phyloP scores from a whole-genome alignment of 179 eudicot genomes.

The Actinidia arguta region DNA sequence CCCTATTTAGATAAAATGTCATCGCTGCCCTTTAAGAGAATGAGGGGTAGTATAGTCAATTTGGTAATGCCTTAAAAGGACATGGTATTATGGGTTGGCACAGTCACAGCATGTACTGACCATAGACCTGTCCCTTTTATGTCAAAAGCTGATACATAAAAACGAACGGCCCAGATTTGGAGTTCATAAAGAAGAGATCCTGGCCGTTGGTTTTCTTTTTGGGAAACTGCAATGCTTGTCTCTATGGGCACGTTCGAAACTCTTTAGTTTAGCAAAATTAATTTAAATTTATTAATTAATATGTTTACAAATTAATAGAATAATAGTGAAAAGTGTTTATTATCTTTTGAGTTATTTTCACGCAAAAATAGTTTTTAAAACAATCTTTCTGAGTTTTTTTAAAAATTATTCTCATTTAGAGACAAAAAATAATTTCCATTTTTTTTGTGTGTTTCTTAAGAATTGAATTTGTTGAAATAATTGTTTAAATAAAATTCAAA shows the following conservation, averaged over 20 bases:
- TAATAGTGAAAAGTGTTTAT: no score
- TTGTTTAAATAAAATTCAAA: no score
- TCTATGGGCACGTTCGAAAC: not conserved
- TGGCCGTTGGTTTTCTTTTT: not conserved
- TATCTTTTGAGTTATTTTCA: no score
- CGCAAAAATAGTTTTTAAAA: no score
- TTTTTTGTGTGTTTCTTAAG: no score
- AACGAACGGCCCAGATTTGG: conserved; percentile 6
- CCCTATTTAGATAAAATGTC: no score
- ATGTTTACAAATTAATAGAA: not conserved
- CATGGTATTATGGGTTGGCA: conserved; percentile 41
- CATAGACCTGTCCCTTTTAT: conserved; percentile 38
- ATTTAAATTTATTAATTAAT: no score
- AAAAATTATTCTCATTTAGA: no score
- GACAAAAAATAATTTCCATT: no score
- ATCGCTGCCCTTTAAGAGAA: no score
- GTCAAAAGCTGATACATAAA: conserved; percentile 26
- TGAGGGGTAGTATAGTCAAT: conserved; percentile 31
- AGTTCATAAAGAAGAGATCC: conserved; percentile 17
- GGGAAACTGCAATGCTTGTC: not conserved
- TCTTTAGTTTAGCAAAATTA: not conserved
- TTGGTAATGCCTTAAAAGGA: conserved; percentile 32
- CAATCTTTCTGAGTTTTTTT: no score
- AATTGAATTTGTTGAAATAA: no score
- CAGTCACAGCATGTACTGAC: conserved; percentile 39